Evolutionary conservation across 306 rosid genomes (phyloP).

Genomic region (Hippophae tibetana): DNA sequence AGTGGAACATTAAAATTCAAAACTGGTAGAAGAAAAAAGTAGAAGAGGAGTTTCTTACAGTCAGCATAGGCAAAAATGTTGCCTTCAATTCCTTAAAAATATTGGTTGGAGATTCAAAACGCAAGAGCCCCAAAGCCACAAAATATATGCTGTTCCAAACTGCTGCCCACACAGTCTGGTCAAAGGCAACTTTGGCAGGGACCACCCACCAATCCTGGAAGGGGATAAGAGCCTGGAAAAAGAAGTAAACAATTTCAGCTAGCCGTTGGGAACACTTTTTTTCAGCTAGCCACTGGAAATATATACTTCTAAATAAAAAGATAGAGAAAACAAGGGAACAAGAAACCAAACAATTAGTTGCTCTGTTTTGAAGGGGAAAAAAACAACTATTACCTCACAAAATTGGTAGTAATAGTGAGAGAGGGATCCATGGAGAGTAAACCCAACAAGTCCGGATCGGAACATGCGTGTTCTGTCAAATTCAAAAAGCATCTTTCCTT

Average conservation of each 20-base stretch:
- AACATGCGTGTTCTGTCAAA: slow-evolving; percentile 61
- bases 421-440: slow-evolving; percentile 90
- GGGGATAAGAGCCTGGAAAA: slow-evolving; percentile 65
- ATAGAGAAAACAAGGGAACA: slow-evolving; percentile 16
- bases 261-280: not conserved
- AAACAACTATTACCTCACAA: slow-evolving; percentile 61
- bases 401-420: slow-evolving; percentile 96
- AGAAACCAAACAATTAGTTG: slow-evolving; percentile 3
- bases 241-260: slow-evolving; percentile 23
- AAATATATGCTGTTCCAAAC: slow-evolving; percentile 93
- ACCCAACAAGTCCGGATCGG: slow-evolving; percentile 94
- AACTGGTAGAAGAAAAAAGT: slow-evolving; percentile 1
- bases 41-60: slow-evolving; percentile 43
- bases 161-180: slow-evolving; percentile 86
- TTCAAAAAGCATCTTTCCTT: slow-evolving; percentile 81
- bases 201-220: slow-evolving; percentile 93
- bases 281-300: too few species aligned
- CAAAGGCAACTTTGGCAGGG: slow-evolving; percentile 87
- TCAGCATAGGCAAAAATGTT: slow-evolving; percentile 77
- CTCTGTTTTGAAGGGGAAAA: too few species aligned
- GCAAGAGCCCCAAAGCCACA: slow-evolving; percentile 68
- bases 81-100: slow-evolving; percentile 56
- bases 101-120: slow-evolving; percentile 46
- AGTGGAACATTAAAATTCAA: slow-evolving; percentile 10
- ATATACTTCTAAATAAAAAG: slow-evolving; percentile 4